Evolutionary conservation across 148 eudicot genomes (phyloP).

Genomic region (Camellia sinensis): DNA sequence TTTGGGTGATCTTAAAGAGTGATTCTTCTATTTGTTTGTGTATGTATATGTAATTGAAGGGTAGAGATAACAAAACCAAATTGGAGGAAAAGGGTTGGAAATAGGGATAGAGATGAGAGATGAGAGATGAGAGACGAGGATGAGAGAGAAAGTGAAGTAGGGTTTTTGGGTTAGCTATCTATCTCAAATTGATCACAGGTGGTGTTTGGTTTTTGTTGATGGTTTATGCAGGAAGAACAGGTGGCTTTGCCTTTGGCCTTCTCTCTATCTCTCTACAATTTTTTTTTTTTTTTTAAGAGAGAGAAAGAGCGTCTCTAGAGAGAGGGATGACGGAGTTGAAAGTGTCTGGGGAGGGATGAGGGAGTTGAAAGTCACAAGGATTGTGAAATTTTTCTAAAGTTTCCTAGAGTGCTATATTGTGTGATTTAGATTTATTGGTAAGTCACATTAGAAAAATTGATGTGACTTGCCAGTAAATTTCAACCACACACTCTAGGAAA

Average conservation of each 20-base stretch:
- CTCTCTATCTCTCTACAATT: background rate
- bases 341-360: no score
- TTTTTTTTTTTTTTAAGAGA: background rate
- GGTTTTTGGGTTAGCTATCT: conserved; percentile 12
- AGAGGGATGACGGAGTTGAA: conserved; percentile 7
- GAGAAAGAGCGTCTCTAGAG: conserved; percentile 12
- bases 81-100: conserved; percentile 1
- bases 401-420: no score
- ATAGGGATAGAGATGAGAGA: conserved; percentile 7
- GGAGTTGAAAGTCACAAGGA: no score
- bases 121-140: no score
- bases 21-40: background rate
- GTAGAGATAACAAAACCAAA: conserved; percentile 30
- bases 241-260: conserved; percentile 22
- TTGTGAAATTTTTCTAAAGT: no score
- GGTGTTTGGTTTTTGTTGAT: conserved; percentile 22
- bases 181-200: conserved; percentile 14
- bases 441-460: no score
- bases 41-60: background rate
- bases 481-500: no score
- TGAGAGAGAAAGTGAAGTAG: conserved; percentile 19
- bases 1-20: conserved; percentile 15
- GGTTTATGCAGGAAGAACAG: conserved; percentile 22
- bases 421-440: no score
- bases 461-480: no score